Evolutionary conservation across 2,329 filamentous ascomycete species (phyloP), one percentile per base, ranked within the genome.

Genomic region (Thelonectria blattea): DNA sequence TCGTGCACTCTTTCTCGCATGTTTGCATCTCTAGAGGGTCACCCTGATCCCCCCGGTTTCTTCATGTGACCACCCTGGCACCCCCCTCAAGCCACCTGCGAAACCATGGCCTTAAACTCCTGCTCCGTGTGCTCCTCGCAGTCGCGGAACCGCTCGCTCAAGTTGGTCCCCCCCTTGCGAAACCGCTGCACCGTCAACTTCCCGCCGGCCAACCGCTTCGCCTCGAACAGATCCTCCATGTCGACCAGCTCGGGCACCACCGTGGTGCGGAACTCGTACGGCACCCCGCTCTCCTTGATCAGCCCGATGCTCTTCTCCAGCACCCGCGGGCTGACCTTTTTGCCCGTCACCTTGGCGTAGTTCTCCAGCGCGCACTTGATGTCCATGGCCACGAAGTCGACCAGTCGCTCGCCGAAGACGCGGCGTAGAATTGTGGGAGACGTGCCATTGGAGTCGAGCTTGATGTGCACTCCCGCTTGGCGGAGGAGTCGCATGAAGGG

Each of bases 361-460:
- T 68, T 69, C 14, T 70, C 64, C 3, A 69, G 3, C 0, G 66
- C 68, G 15, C 68, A 68, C 15, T 69, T 69, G 14, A 69, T 69
- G 2, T 70, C 68, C 68, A 69, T 69, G 0, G 68, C 68, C 1
- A 67, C 59, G 7, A 69, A 69, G 9, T 63, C 61, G 6, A 66
- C 54, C 1, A 69, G 58, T 0, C 52, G 50, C 14, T 70, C 64
- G 0, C 49, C 9, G 1, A 63, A 70, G 0, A 65, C 30, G 6
- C 65, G 52, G 1, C 52, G 49, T 3, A 69, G 30, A 0, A 62
- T 11, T 0, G 53, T 34, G 0, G 68, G 64, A 0, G 65, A 61
- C 2, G 68, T 69, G 0, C 68, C 68, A 3, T 69, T 69, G 1
- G 67, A 63, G 30, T 69, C 68, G 1, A 69, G 64, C 18, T 69